Conservation (phyloP, 1,139 yeast species). For the Kurtzmaniella quercitrusa region DNA sequence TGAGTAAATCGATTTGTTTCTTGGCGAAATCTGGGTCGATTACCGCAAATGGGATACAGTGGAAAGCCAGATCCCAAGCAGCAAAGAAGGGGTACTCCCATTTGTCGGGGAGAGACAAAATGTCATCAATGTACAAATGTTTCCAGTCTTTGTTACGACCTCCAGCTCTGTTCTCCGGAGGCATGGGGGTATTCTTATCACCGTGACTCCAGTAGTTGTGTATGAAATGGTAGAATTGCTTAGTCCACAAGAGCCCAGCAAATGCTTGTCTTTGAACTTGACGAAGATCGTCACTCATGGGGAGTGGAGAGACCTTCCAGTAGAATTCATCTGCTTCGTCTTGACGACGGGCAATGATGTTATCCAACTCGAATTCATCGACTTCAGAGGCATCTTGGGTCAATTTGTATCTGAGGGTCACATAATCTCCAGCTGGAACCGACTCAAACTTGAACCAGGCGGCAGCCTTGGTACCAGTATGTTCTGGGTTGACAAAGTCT, state of each 20-base stretch:
- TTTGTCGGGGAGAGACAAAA: constrained; percentile 88
- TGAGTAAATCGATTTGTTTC: constrained; percentile 78
- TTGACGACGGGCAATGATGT: constrained; percentile 67
- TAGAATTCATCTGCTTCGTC: constrained; percentile 93
- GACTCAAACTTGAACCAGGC: constrained; percentile 81
- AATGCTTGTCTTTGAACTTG: constrained; percentile 91
- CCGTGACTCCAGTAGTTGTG: constrained; percentile 89
- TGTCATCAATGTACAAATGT: constrained; percentile 84
- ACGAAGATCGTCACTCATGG: constrained; percentile 77
- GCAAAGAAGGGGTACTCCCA: constrained; percentile 98
- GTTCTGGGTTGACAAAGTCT: constrained; percentile 21
- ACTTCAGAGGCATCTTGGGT: constrained; percentile 42
- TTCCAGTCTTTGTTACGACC: constrained; percentile 89
- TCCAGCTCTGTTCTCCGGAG: constrained; percentile 75
- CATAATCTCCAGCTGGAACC: constrained; percentile 86
- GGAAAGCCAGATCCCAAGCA: constrained; percentile 98
- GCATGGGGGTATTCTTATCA: constrained; percentile 73
- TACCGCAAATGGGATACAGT: constrained; percentile 91
- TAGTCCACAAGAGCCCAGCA: constrained; percentile 93
- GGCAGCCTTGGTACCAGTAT: constrained; percentile 64
- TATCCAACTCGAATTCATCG: constrained; percentile 77
- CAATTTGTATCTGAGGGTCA: constrained; percentile 78
- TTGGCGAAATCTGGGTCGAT: constrained; percentile 93
- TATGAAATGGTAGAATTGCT: constrained; percentile 86
- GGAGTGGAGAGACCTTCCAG: constrained; percentile 85